phyloP scores from a whole-genome alignment of 2,329 filamentous ascomycete genomes.

The Stenocarpella maydis region DNA sequence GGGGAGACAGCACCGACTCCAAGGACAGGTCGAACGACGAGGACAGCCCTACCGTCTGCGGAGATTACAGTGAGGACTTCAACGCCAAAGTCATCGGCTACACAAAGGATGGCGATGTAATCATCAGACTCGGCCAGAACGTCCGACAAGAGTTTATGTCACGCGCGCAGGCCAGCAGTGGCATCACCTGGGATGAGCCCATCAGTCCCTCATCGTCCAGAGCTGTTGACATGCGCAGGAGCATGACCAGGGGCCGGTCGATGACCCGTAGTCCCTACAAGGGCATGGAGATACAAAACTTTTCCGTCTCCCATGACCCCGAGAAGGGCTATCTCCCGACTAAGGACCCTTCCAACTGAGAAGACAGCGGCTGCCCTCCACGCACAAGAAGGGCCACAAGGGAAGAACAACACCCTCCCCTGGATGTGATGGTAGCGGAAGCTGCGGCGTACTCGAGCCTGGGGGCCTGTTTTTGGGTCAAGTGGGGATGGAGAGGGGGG shows the following conservation, averaged over 20 bases:
- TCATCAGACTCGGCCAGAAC: constrained; percentile 29
- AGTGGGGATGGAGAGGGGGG: too few relatives aligned
- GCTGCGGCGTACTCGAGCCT: constrained; percentile 1
- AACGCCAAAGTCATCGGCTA: constrained; percentile 34
- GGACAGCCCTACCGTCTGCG: constrained; percentile 1
- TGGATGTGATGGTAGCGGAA: background rate
- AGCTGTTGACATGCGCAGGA: constrained; percentile 12
- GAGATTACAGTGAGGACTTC: constrained; percentile 25
- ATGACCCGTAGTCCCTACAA: constrained; percentile 25
- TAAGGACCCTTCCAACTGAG: background rate
- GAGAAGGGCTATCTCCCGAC: background rate
- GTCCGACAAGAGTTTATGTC: constrained; percentile 23
- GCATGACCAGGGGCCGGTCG: constrained; percentile 15
- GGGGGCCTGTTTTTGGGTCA: background rate
- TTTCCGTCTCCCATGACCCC: background rate
- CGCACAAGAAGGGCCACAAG: background rate
- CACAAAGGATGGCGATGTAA: constrained; percentile 34
- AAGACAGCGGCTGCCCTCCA: background rate
- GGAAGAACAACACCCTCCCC: background rate
- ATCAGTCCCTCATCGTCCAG: background rate
- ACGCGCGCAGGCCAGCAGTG: background rate
- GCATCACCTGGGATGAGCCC: constrained; percentile 32
- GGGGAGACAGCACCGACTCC: constrained; percentile 29
- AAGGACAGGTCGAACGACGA: constrained; percentile 6
- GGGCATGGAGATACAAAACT: constrained; percentile 38